Base-by-base conservation (phyloP, 129 eudicot species). In the Smallanthus sonchifolius region DNA sequence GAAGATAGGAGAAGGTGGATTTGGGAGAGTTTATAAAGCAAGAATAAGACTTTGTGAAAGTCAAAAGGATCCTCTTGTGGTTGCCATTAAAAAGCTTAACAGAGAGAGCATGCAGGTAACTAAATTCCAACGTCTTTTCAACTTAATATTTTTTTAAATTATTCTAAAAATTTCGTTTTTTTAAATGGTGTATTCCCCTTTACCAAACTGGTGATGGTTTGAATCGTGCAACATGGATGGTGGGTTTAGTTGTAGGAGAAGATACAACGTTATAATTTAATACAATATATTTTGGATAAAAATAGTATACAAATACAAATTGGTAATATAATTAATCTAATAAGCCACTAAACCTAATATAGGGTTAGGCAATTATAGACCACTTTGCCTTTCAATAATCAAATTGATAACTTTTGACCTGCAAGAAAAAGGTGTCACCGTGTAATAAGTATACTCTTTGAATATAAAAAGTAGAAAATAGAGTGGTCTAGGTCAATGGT, bases 1-100 rank as follows among this genome's bases (percentile, higher is more conserved):
- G 14, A 91, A 83, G 84, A 83, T 91, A 44, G 97, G 97, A 1
- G 88, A 91, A 82, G 97, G 97, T 64, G 97, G 97, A 3, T 91
- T 88, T 78, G 97, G 97, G 39, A 81, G 79, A 72, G 97, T 91
- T 60, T 91, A 91, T 79, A 91, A 88, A 76, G 97, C 90, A 69
- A 69, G 88, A 34, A 79, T 91, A 67, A 77, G 42, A 73, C 84
- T 84, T 74, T 64, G 48, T 13, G 70, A 84, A 80, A 84, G 61
- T 14, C 79, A 84, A 51, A 80, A 28, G 0, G 79, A 79, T 47
- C 86, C 87, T 69, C 69, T 73, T 48, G 86, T 83, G 35, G 89
- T 88, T 65, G 97, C 97, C 80, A 83, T 91, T 65, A 91, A 91
- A 83, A 86, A 82, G 80, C 97, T 91, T 59, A 86, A 88, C 70